phyloP scores from a whole-genome alignment of 2,329 filamentous ascomycete species.

The Verticillium nonalfalfae region DNA sequence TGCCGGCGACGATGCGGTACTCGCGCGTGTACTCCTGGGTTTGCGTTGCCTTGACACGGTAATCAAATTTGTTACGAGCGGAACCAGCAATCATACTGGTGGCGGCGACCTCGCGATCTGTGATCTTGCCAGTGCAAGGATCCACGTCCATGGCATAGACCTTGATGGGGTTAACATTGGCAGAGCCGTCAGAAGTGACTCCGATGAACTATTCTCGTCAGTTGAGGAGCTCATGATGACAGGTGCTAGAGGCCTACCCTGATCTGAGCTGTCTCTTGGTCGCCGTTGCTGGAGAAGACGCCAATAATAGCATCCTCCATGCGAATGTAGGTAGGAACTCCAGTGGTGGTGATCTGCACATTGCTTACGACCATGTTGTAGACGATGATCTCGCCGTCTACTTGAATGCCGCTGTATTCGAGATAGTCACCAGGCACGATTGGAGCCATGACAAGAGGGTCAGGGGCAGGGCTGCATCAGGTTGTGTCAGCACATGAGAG shows the following conservation, averaged over 20 bases:
- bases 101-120: conserved; percentile 24
- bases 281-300: conserved; percentile 24
- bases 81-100: conserved; percentile 19
- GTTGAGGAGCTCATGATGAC: too few relatives aligned
- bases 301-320: conserved; percentile 34
- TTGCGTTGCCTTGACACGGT: conserved; percentile 19
- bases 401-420: conserved; percentile 27
- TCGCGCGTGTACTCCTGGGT: conserved; percentile 30
- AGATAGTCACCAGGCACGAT: conserved; percentile 32
- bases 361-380: conserved; percentile 27
- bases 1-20: conserved; percentile 27
- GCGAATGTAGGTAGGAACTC: conserved; percentile 29
- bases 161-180: conserved; percentile 20
- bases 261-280: conserved; percentile 25
- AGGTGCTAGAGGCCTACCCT: conserved; percentile 6
- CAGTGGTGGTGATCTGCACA: conserved; percentile 27
- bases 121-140: conserved; percentile 31
- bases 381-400: conserved; percentile 23
- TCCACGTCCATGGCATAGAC: conserved; percentile 33
- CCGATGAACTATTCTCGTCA: conserved; percentile 22
- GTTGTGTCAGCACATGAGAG: not conserved
- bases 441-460: conserved; percentile 31
- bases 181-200: conserved; percentile 23
- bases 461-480: conserved; percentile 19
- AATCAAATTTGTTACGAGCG: conserved; percentile 31